phyloP scores from a whole-genome alignment of 2,329 filamentous ascomycete species.

The Fusarium sulawesiense region DNA sequence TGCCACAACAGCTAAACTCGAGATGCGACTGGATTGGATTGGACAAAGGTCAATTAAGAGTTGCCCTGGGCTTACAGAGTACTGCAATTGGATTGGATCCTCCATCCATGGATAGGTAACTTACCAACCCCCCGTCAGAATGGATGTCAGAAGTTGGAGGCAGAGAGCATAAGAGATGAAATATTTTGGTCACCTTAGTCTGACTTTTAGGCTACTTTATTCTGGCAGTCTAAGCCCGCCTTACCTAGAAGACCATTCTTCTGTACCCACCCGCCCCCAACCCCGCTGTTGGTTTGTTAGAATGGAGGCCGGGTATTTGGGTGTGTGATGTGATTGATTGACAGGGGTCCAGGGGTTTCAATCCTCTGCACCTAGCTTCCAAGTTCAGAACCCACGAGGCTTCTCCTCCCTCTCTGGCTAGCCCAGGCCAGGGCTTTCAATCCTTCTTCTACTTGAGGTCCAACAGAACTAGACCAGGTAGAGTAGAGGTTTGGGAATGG shows the following conservation, averaged over 20 bases:
- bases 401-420: slow-evolving; percentile 10
- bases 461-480: slow-evolving; percentile 12
- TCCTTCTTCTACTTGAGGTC: slow-evolving; percentile 7
- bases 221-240: background rate
- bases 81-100: background rate
- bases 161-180: background rate
- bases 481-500: background rate
- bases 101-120: background rate
- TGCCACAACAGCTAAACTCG: background rate
- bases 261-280: background rate
- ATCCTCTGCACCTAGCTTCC: slow-evolving; percentile 15
- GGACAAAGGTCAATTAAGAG: slow-evolving; percentile 25
- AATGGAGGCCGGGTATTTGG: slow-evolving; percentile 16
- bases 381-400: slow-evolving; percentile 27
- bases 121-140: background rate
- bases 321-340: slow-evolving; percentile 11
- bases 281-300: slow-evolving; percentile 20
- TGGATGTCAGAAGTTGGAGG: background rate
- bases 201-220: background rate
- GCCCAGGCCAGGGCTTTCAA: slow-evolving; percentile 14
- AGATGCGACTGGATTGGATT: slow-evolving; percentile 16
- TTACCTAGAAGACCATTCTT: background rate
- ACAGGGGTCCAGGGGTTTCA: slow-evolving; percentile 31
- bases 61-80: slow-evolving; percentile 11
- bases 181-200: background rate